These are phyloP conservation scores for Metschnikowia peoriensis DNA, from an alignment of 805 yeast species.

Conservation along the genomic window DNA sequence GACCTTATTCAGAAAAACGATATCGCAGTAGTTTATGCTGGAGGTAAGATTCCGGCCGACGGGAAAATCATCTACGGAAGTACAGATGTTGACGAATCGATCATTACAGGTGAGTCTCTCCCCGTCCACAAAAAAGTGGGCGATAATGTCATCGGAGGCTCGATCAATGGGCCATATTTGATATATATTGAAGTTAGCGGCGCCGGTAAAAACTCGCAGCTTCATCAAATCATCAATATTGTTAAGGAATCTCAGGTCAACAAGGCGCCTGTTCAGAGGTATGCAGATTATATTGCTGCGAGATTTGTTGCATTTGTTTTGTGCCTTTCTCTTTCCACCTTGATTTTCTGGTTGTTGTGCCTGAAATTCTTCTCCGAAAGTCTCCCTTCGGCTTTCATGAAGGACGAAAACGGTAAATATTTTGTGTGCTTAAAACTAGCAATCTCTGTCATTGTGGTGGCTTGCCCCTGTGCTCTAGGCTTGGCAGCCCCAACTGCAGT, in stretches of 20 bases:
- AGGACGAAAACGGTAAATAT: constrained; percentile 51
- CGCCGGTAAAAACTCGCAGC: constrained; percentile 81
- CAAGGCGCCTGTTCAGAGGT: constrained; percentile 87
- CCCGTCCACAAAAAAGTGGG: constrained; percentile 67
- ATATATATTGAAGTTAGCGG: constrained; percentile 64
- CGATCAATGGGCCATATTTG: constrained; percentile 77
- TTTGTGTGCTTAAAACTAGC: constrained; percentile 74
- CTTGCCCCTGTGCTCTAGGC: constrained; percentile 98
- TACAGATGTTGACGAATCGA: constrained; percentile 84
- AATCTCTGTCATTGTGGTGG: constrained; percentile 92
- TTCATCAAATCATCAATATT: constrained; percentile 80
- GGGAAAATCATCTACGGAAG: constrained; percentile 76
- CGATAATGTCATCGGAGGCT: constrained; percentile 79
- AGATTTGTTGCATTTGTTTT: constrained; percentile 80
- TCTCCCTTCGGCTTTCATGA: constrained; percentile 49
- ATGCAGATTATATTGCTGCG: constrained; percentile 82
- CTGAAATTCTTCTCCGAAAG: constrained; percentile 18
- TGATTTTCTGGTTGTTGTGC: constrained; percentile 43
- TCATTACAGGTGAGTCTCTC: constrained; percentile 86
- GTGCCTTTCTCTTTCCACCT: constrained; percentile 59
- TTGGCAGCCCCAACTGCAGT: constrained; percentile 98
- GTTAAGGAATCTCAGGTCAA: constrained; percentile 88
- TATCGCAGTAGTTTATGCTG: constrained; percentile 75
- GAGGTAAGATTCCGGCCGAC: constrained; percentile 89
- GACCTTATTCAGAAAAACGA: constrained; percentile 79